Evolutionary conservation across 192 early-diverging fungal genomes (phyloP), one percentile per base, ranked within the genome.

Genomic region (Coemansia sp.): DNA sequence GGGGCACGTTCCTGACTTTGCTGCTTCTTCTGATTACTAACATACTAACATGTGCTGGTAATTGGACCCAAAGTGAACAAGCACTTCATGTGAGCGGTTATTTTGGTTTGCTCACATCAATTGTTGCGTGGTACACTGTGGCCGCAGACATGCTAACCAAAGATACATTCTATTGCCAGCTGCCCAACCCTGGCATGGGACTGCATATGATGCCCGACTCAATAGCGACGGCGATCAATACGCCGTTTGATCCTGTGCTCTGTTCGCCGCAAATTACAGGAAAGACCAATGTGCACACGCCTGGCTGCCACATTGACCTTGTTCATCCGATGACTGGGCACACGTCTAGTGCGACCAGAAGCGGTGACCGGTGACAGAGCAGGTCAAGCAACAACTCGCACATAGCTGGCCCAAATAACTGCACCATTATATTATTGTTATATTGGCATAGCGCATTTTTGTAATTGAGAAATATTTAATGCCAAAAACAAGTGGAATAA

Each of bases 121-220:
- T 66, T 4, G 61, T 81, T 27, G 83, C 84, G 1, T 85, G 84
- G 82, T 85, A 83, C 57, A 76, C 77, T 39, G 84, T 81, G 16
- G 77, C 82, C 49, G 78, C 72, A 0, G 84, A 85, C 38, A 69
- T 85, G 62, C 74, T 83, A 13, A 83, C 75, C 54, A 55, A 66
- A 8, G 75, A 82, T 9, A 87, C 83, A 29, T 84, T 82, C 22
- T 87, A 81, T 54, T 82, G 75, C 39, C 66, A 69, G 7, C 60
- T 87, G n/a, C 85, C 85, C 14, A 76, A 76, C 22, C 74, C 74
- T 4, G 61, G 64, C 26, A 67, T 76, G 4, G 66, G 72, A 20
- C 8, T 57, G n/a, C 66, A 54, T 22, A 35, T 50, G 5, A 41
- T 49, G 20, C 23, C 57, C 0, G 66, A 61, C 13, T 35, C 50